A percentile compares a stretch with the other conserved stretches of the same genome.
phyloP scores from a whole-genome alignment of 2,329 filamentous ascomycete genomes.

The Penicillium sumatraense region DNA sequence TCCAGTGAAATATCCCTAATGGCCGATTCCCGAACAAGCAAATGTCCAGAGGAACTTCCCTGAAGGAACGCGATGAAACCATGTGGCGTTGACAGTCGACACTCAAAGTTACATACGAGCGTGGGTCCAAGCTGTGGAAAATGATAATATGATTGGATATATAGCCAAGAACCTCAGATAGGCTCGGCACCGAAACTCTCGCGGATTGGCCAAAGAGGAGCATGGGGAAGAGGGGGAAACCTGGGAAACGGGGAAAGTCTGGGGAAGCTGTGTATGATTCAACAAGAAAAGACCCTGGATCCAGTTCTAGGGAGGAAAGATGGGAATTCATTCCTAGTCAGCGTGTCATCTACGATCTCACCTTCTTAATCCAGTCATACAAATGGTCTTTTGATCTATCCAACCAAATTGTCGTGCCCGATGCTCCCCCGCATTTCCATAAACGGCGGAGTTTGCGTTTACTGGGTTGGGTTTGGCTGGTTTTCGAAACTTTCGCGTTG shows the following conservation, averaged over 20 bases:
- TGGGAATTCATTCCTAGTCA: background rate
- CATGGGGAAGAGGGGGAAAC: background rate
- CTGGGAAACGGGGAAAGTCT: background rate
- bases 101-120: conserved; percentile 24
- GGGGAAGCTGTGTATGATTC: background rate
- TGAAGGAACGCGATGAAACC: conserved; percentile 23
- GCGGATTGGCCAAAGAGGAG: background rate
- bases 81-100: conserved; percentile 25
- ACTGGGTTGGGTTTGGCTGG: background rate
- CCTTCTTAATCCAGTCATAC: background rate
- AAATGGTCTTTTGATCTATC: background rate
- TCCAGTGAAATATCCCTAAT: conserved; percentile 1
- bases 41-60: conserved; percentile 7
- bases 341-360: background rate
- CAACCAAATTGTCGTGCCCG: background rate
- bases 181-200: background rate
- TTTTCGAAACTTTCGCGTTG: background rate
- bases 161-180: background rate
- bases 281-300: background rate
- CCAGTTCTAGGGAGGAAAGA: background rate
- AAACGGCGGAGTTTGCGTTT: conserved; percentile 1
- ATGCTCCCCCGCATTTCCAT: conserved; percentile 11
- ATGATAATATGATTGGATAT: conserved; percentile 1
- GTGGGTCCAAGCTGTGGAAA: background rate
- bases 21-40: conserved; percentile 13